Conservation (phyloP, 495 filamentous ascomycete genomes). For the Penicillium manginii region DNA sequence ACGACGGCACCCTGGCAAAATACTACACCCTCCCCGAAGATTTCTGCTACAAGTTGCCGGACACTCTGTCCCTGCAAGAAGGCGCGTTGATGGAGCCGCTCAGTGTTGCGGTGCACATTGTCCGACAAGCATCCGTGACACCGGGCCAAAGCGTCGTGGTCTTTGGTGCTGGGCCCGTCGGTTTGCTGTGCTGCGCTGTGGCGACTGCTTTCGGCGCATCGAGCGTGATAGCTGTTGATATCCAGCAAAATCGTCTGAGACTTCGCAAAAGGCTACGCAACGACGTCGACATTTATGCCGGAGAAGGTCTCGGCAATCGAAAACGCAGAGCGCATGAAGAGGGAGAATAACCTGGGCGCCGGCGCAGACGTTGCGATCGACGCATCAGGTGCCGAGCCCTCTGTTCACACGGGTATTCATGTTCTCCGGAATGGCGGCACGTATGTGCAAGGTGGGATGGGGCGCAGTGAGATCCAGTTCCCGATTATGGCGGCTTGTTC, state of each 20-base stretch:
- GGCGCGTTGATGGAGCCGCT: constrained; percentile 59
- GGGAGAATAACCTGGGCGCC: constrained; percentile 46
- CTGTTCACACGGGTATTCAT: constrained; percentile 57
- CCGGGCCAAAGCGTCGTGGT: constrained; percentile 57
- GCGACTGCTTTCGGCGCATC: constrained; percentile 56
- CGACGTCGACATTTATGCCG: constrained; percentile 48
- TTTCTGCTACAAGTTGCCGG: constrained; percentile 58
- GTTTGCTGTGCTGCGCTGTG: constrained; percentile 57
- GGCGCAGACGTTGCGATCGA: constrained; percentile 63
- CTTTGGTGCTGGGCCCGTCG: constrained; percentile 59
- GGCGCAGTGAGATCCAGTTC: constrained; percentile 57
- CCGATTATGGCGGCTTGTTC: constrained; percentile 61
- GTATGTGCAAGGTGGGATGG: constrained; percentile 66
- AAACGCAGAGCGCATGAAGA: constrained; percentile 46
- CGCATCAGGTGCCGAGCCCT: constrained; percentile 58
- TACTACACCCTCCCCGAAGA: constrained; percentile 60
- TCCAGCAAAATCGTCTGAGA: constrained; percentile 52
- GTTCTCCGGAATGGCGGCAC: constrained; percentile 56
- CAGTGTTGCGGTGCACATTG: constrained; percentile 59
- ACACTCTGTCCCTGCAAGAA: constrained; percentile 49
- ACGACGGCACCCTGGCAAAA: constrained; percentile 58
- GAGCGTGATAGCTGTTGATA: constrained; percentile 59
- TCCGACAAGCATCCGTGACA: constrained; percentile 46
- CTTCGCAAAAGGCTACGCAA: constrained; percentile 55
- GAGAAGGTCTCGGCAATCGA: constrained; percentile 36